A percentile compares a stretch with the other conserved stretches of the same genome.
phyloP scores from a whole-genome alignment of 306 rosid genomes.

The Cicer chorassanicum region DNA sequence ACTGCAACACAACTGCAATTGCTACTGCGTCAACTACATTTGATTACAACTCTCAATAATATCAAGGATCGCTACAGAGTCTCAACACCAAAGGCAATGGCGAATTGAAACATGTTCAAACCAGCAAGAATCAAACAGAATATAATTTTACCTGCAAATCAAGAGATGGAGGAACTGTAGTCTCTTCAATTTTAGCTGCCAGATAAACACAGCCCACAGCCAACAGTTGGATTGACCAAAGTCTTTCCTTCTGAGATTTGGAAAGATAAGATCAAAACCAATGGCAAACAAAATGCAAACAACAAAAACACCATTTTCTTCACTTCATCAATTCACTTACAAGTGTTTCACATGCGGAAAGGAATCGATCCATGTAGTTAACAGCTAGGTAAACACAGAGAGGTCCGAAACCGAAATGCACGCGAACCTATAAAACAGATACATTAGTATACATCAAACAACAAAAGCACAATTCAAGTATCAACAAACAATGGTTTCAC shows the following conservation, averaged over 20 bases:
- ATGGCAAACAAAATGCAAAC: neutral
- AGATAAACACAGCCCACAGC: conserved; percentile 87
- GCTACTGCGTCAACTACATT: neutral
- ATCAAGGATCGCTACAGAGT: neutral
- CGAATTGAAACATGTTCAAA: neutral
- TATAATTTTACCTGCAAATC: conserved; percentile 76
- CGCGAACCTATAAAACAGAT: conserved; percentile 61
- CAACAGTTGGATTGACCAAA: conserved; percentile 87
- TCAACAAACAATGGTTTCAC: neutral
- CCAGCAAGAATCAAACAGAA: neutral
- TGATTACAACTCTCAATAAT: neutral
- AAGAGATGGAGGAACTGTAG: conserved; percentile 62
- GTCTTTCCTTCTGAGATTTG: conserved; percentile 59
- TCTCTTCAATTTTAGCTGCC: conserved; percentile 90
- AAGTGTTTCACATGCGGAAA: conserved; percentile 73
- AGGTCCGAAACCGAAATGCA: conserved; percentile 83
- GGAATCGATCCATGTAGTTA: conserved; percentile 91
- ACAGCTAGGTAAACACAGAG: conserved; percentile 75
- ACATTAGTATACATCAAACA: conserved; percentile 26
- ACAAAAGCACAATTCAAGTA: neutral
- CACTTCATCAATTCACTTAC: conserved; percentile 57
- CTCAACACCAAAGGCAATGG: neutral
- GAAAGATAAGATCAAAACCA: conserved; percentile 43
- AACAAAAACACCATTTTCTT: neutral
- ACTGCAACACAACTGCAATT: neutral